Evolutionary conservation across 202 grass and related monocot species (phyloP).

Genomic region (Setaria viridis): DNA sequence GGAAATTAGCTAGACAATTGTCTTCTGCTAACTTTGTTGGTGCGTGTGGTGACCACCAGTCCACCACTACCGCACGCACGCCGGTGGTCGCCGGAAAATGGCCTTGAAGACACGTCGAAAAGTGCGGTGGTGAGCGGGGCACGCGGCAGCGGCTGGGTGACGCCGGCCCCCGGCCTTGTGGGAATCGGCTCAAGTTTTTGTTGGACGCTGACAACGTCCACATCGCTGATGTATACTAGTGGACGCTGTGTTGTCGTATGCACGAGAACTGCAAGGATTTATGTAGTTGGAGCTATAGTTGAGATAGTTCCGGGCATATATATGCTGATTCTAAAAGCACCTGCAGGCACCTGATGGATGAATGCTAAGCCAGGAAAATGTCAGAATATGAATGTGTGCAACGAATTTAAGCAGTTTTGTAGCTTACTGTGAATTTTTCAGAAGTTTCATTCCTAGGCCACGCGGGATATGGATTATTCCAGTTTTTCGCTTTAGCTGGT

Average conservation of each 20-base stretch:
- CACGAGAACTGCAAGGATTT: not conserved
- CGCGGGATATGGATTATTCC: not conserved
- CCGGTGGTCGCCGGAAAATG: not conserved
- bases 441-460: not conserved
- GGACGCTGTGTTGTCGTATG: slow-evolving; percentile 25
- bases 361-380: too few species aligned
- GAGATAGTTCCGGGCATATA: not conserved
- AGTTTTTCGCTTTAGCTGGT: not conserved
- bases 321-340: not conserved
- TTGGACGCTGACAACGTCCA: not conserved
- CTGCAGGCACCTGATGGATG: not conserved
- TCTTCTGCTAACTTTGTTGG: not conserved
- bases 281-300: not conserved
- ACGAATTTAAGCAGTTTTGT: not conserved
- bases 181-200: not conserved
- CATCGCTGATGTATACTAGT: not conserved
- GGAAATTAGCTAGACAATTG: not conserved
- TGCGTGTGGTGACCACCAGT: slow-evolving; percentile 31
- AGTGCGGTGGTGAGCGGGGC: not conserved
- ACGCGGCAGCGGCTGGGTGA: not conserved
- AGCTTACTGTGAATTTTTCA: not conserved
- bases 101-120: slow-evolving; percentile 18
- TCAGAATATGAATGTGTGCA: too few species aligned
- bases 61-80: not conserved
- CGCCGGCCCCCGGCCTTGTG: not conserved